Conservation (phyloP, 805 yeast species). For the Huiozyma sinensis region DNA sequence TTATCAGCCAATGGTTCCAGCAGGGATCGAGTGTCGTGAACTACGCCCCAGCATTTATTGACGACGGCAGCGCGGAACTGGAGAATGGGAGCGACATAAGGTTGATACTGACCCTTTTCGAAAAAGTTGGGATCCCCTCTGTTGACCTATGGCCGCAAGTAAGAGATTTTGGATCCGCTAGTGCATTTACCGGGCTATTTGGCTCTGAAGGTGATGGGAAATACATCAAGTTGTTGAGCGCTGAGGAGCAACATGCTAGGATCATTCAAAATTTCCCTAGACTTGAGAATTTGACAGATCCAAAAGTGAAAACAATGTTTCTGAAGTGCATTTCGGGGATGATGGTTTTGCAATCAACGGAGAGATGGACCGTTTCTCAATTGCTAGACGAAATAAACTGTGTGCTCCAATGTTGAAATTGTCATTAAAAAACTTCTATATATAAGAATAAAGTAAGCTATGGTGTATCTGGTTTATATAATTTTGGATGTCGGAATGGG, state of each 20-base stretch:
- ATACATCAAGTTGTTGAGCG: constrained; percentile 10
- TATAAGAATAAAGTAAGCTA: too few species aligned
- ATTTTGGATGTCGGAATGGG: too few species aligned
- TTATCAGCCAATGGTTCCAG: constrained; percentile 43
- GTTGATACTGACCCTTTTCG: constrained; percentile 45
- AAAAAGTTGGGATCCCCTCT: constrained; percentile 53
- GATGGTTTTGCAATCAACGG: constrained; percentile 37
- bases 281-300: constrained; percentile 8
- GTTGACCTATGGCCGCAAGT: constrained; percentile 33
- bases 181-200: constrained; percentile 27
- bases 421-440: background rate
- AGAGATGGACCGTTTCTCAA: constrained; percentile 21
- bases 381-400: background rate
- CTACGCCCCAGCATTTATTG: constrained; percentile 15
- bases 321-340: constrained; percentile 33
- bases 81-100: constrained; percentile 44
- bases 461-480: too few species aligned
- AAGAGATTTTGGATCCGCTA: constrained; percentile 18
- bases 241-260: constrained; percentile 5
- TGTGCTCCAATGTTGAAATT: background rate
- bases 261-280: constrained; percentile 16
- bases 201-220: constrained; percentile 20
- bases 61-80: constrained; percentile 17
- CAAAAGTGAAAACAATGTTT: constrained; percentile 4
- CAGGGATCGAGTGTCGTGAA: constrained; percentile 8